Base-by-base conservation (phyloP, 352 stramenopile species). In the Phytophthora tubulina region DNA sequence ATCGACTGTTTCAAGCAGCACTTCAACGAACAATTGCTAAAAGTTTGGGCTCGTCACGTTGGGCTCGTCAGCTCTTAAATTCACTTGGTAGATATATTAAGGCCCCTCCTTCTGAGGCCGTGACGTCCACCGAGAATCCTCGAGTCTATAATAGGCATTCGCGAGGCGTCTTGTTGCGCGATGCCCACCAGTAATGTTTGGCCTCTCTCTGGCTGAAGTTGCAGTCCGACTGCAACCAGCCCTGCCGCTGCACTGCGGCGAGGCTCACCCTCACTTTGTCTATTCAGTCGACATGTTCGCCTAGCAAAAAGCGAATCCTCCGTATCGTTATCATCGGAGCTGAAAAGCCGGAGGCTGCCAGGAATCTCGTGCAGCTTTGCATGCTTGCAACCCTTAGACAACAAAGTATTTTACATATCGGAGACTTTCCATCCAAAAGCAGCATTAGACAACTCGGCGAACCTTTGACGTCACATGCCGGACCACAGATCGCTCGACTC, bases 81-180 rank as follows among this genome's bases (percentile, higher is more conserved):
- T 2, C 21, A 27, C 21, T 27, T 27, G 21, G 21, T 46, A 13
- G 6, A 46, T 6, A 50, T 60, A 32, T 46, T 50, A 32, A n/a
- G 39, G 39, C 39, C 39, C 39, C 14, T 17, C 10, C 2, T 38
- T 57, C 8, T 64, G 53, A 56, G 53, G 54, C 38, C 13, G 27
- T 41, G 60, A 50, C 48, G 60, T 62, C 44, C 59, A 67, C 57
- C 51, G 62, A 68, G 52, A 69, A 70, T 41, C 45, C 38, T 73
- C 51, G n/a, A 11, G 15, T 27, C 21, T 27, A 2, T 27, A 27
- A 27, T 27, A 27, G 21, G 21, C 21, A 38, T 30, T 30, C 31
- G 5, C 14, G 49, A 56, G 49, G 32, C 17, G 52, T 71, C 36
- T 70, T 65, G 63, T 33, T 70, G 53, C 53, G 30, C 63, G 45